Percentiles rank a stretch among this genome's conserved stretches.
Evolutionary conservation across 2,329 filamentous ascomycete genomes (phyloP).

Genomic region (Phyllosticta citribraziliensis): DNA sequence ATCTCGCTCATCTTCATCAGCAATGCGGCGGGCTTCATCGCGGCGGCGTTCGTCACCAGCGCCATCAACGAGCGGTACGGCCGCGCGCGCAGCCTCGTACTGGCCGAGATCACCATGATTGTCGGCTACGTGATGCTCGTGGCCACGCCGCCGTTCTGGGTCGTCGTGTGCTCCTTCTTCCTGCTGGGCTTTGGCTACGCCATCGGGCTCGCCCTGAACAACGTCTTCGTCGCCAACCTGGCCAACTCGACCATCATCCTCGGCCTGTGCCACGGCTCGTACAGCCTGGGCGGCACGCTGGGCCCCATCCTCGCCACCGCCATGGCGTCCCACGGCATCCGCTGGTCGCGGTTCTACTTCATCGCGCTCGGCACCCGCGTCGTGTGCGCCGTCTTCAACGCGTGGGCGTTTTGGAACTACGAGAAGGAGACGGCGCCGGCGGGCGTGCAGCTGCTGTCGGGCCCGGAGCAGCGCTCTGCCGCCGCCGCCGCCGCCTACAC

Average conservation of each 20-base stretch:
- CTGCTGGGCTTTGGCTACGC: constrained; percentile 48
- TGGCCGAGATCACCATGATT: constrained; percentile 48
- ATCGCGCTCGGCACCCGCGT: constrained; percentile 51
- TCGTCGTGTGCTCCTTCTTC: constrained; percentile 58
- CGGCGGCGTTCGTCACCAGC: constrained; percentile 61
- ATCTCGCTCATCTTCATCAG: constrained; percentile 76
- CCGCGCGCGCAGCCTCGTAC: constrained; percentile 52
- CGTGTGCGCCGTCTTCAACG: constrained; percentile 47
- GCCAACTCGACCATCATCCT: constrained; percentile 42
- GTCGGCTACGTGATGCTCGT: constrained; percentile 57
- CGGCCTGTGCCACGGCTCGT: constrained; percentile 57
- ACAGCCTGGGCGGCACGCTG: constrained; percentile 40
- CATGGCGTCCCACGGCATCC: constrained; percentile 50
- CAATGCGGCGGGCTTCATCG: constrained; percentile 67
- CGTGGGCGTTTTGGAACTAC: constrained; percentile 62
- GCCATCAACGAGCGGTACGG: constrained; percentile 53
- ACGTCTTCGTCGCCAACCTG: constrained; percentile 47
- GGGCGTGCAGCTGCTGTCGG: background rate
- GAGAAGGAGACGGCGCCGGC: constrained; percentile 45
- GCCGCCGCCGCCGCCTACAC: background rate
- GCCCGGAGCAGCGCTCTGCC: background rate
- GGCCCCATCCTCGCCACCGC: constrained; percentile 67
- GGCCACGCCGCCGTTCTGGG: constrained; percentile 58
- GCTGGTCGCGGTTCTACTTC: constrained; percentile 67
- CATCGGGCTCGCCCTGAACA: constrained; percentile 44